Evolutionary conservation across 2,329 filamentous ascomycete species (phyloP), one percentile per base, ranked within the genome.

Genomic region (Myriosclerotinia duriaeana): DNA sequence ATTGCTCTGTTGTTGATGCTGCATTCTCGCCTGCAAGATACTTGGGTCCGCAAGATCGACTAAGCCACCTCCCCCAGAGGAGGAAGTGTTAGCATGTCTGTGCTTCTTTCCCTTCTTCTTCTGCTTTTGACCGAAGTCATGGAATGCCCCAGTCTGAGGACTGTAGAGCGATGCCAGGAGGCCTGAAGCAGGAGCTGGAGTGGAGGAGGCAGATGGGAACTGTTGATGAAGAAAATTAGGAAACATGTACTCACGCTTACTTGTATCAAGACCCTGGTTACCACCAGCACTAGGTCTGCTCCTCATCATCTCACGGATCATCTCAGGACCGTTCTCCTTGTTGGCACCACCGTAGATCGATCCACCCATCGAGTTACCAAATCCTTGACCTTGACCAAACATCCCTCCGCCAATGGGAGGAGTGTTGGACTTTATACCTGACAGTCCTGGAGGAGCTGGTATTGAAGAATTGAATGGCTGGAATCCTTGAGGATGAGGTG

Each of bases 41-140:
- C 92, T 97, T 86, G 94, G 94, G 92, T 98, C 93, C 86, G 91
- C 92, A 93, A 97, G 92, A 96, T 98, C 93, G 85, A 96, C 93
- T 94, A 97, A 88, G 85, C 92, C 93, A 91, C 92, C 92, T 88
- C 93, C 93, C 85, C 91, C 91, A 88, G 93, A 96, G 89, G 94
- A 98, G 91, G 93, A 97, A 94, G 94, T 97, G 92, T 97, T 97
- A 95, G 93, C 94, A 89, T 97, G 93, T 89, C 93, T 96, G 87
- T 97, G 94, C 92, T 97, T 97, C 89, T 97, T 97, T 85, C 93
- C 93, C 92, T 97, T 97, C 88, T 97, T 97, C 90, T 96, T 97
- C 87, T 96, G 93, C 89, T 97, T 96, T 83, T 91, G 89, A 83
- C 90, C 90, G 83, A 89, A 89, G 79, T 96, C 93, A 88, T 93